phyloP scores from a whole-genome alignment of 352 stramenopile species.

The Thraustochytrium striatum region DNA sequence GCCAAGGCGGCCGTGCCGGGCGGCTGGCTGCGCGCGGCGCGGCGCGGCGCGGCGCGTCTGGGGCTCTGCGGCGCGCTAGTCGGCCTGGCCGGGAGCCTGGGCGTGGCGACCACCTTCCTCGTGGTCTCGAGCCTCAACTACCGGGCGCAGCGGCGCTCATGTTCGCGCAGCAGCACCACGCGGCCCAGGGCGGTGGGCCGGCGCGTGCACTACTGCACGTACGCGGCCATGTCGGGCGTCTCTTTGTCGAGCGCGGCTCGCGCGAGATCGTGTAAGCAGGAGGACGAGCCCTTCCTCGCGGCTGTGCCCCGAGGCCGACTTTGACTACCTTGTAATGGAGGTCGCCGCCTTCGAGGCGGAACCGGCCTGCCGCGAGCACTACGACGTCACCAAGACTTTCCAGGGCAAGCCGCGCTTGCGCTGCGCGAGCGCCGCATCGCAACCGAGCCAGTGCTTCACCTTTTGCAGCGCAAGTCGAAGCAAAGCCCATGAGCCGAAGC shows the following conservation, averaged over 20 bases:
- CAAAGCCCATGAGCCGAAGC: too few relatives aligned
- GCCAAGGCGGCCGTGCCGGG: background rate
- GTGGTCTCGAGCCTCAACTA: constrained; percentile 35
- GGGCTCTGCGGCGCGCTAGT: background rate
- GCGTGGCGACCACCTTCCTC: background rate
- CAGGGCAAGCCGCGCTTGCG: background rate
- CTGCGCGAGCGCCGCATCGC: background rate
- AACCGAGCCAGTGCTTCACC: constrained; percentile 1
- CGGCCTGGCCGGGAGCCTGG: background rate
- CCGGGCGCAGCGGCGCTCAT: constrained; percentile 23
- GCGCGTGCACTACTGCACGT: constrained; percentile 33
- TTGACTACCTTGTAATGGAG: constrained; percentile 43
- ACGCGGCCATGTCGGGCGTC: constrained; percentile 43
- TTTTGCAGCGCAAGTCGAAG: background rate
- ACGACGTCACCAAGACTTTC: background rate
- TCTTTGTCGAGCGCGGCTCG: constrained; percentile 35
- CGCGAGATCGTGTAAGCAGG: background rate
- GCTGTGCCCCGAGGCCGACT: background rate
- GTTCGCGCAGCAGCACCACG: background rate
- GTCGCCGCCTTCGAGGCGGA: background rate
- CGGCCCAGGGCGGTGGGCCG: background rate
- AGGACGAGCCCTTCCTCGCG: constrained; percentile 26
- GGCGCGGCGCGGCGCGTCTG: background rate
- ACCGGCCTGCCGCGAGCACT: background rate
- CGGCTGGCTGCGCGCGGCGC: background rate